phyloP scores from a whole-genome alignment of 169 alveolate genomes.

The Plasmodium coatneyi region DNA sequence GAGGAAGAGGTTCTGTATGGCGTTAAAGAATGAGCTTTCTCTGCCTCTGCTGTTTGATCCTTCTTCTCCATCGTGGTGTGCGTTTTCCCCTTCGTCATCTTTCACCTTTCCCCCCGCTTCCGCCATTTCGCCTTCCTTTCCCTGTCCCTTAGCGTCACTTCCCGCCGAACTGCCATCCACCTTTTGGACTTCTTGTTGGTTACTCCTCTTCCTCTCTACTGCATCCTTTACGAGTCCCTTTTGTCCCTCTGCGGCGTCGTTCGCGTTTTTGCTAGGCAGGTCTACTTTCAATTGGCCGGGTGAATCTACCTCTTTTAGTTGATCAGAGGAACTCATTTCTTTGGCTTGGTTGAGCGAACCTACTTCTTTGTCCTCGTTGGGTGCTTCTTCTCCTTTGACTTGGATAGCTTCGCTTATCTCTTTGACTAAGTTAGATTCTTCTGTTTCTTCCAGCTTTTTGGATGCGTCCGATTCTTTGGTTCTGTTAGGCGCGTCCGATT shows the following conservation, averaged over 20 bases:
- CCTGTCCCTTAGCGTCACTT: background rate
- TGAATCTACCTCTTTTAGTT: background rate
- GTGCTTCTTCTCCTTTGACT: background rate
- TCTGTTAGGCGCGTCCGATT: background rate
- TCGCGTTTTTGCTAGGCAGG: background rate
- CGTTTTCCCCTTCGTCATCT: background rate
- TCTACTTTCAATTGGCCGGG: no score
- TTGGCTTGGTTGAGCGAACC: background rate
- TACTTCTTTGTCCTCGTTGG: background rate
- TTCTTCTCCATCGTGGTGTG: background rate
- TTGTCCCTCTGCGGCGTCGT: background rate
- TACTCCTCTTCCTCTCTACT: background rate
- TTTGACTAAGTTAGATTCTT: background rate
- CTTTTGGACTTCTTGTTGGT: background rate
- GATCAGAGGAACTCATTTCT: background rate
- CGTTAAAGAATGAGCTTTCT: background rate
- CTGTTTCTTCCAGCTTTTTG: background rate
- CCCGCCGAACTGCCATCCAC: background rate
- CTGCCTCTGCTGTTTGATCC: background rate
- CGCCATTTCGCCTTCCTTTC: background rate
- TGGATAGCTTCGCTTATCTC: background rate
- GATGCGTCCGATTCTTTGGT: background rate
- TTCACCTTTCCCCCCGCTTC: background rate
- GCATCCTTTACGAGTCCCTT: background rate
- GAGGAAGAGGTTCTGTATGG: background rate